Conservation (phyloP, 176 grass and related monocot species). For the Avena insularis region DNA sequence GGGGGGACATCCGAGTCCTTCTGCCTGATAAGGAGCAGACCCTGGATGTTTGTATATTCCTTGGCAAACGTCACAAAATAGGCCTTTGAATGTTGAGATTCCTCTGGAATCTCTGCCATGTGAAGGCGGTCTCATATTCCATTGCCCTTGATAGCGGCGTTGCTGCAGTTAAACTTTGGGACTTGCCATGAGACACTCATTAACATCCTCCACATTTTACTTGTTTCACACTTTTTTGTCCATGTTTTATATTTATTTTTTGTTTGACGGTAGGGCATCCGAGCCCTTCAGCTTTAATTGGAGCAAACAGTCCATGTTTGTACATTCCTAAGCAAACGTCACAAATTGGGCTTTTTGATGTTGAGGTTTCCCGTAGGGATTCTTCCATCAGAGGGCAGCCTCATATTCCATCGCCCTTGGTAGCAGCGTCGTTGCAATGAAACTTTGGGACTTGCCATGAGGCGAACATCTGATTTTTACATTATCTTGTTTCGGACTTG, state of each 20-base stretch:
- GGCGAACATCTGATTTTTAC: too few species aligned
- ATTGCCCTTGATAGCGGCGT: neutral
- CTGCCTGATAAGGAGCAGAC: neutral
- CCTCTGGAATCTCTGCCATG: neutral
- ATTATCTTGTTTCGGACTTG: too few species aligned
- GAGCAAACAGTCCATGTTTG: too few species aligned
- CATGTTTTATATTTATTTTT: neutral
- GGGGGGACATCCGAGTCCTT: neutral
- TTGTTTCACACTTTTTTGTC: neutral
- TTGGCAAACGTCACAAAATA: neutral
- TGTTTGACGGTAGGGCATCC: neutral
- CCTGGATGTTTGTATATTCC: neutral
- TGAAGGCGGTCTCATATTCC: neutral
- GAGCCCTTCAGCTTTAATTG: too few species aligned
- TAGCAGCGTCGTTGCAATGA: too few species aligned
- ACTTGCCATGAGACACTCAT: neutral
- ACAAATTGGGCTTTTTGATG: too few species aligned
- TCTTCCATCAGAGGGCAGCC: too few species aligned
- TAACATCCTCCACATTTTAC: neutral
- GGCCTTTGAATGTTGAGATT: neutral
- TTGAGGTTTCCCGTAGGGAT: too few species aligned
- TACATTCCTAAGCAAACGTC: too few species aligned
- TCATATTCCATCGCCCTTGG: too few species aligned
- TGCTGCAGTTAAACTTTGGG: neutral
- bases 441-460: too few species aligned